Conservation (phyloP, 192 early-diverging fungal genomes). For the Lunasporangiospora selenospora region DNA sequence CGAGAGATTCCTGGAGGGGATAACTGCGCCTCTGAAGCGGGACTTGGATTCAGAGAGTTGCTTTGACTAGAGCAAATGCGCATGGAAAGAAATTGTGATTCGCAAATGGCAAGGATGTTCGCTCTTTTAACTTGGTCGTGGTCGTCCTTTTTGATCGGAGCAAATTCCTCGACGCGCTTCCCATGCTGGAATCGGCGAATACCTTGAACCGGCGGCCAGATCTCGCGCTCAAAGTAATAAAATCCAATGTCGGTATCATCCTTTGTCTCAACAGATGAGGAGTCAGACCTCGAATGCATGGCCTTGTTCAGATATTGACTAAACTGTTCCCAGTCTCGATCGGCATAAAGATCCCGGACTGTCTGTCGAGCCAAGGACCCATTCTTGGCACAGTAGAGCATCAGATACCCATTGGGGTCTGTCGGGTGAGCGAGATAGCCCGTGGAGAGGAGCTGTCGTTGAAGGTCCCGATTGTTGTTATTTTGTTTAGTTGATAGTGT, state of each 20-base stretch:
- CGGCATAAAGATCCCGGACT: conserved; percentile 63
- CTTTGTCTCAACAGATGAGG: conserved; percentile 25
- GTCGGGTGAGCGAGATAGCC: conserved; percentile 67
- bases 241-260: conserved; percentile 59
- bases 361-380: conserved; percentile 82
- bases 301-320: conserved; percentile 42
- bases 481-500: conserved; percentile 26
- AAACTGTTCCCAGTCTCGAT: conserved; percentile 67
- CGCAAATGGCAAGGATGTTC: conserved; percentile 73
- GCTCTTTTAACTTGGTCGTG: background rate
- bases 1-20: conserved; percentile 47
- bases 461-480: conserved; percentile 29
- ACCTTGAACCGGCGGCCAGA: conserved; percentile 74
- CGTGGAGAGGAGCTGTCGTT: conserved; percentile 52
- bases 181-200: conserved; percentile 66
- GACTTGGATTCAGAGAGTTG: conserved; percentile 13
- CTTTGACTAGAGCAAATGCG: conserved; percentile 51
- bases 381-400: conserved; percentile 87
- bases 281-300: conserved; percentile 19
- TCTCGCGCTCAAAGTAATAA: conserved; percentile 78
- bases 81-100: conserved; percentile 81
- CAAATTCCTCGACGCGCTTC: conserved; percentile 47
- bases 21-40: conserved; percentile 4
- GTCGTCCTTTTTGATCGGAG: conserved; percentile 14
- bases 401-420: conserved; percentile 62